A percentile compares a stretch with the other conserved stretches of the same genome.
Evolutionary conservation across 257 asterid species (phyloP).

Genomic region (Striga asiatica): DNA sequence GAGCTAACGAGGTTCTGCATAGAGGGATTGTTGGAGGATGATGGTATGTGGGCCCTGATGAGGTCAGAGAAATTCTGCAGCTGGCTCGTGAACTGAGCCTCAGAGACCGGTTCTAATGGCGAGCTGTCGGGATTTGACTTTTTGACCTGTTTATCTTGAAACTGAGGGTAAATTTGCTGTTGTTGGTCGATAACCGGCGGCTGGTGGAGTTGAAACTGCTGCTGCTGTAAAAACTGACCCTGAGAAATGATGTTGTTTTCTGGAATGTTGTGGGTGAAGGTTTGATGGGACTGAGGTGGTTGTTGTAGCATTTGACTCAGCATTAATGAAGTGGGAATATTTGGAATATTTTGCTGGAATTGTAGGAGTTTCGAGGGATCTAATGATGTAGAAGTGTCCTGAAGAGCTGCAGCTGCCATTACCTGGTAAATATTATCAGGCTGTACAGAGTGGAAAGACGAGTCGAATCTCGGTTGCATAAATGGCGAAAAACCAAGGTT

Average conservation of each 20-base stretch:
- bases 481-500: conserved; percentile 50
- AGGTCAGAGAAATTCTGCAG: conserved; percentile 53
- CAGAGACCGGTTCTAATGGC: conserved; percentile 33
- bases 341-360: conserved; percentile 49
- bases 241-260: conserved; percentile 52
- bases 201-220: conserved; percentile 35
- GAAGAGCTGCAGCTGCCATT: too few species aligned
- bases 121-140: conserved; percentile 32
- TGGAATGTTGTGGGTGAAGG: conserved; percentile 43
- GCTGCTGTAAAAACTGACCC: conserved; percentile 75
- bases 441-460: conserved; percentile 59
- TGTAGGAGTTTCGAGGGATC: conserved; percentile 59
- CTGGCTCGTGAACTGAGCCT: conserved; percentile 51
- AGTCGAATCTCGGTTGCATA: conserved; percentile 71
- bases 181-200: conserved; percentile 35
- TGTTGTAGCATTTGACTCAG: conserved; percentile 65
- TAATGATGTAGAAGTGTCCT: conserved; percentile 30
- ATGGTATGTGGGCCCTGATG: conserved; percentile 41
- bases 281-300: conserved; percentile 46
- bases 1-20: conserved; percentile 59
- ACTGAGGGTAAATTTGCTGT: conserved; percentile 32
- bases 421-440: conserved; percentile 75
- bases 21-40: conserved; percentile 33
- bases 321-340: conserved; percentile 37
- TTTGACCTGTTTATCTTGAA: conserved; percentile 40